Evolutionary conservation across 2,329 filamentous ascomycete genomes (phyloP).

Genomic region (Neofusicoccum ribis): DNA sequence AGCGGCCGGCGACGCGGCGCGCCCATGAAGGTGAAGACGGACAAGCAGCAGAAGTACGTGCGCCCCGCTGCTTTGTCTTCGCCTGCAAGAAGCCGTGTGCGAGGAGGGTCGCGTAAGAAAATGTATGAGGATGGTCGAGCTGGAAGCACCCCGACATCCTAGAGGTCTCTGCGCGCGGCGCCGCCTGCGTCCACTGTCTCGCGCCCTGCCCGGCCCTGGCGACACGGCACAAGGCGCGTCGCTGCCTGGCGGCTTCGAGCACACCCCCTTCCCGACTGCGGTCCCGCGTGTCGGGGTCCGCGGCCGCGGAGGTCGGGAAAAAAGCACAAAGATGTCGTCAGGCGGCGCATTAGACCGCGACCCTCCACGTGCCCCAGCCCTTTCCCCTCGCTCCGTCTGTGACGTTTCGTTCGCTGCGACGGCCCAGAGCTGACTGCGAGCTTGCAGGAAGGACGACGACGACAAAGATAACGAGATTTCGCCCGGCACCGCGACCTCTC

Average conservation of each 20-base stretch:
- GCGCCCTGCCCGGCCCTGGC: constrained; percentile 4
- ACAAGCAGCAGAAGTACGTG: constrained; percentile 54
- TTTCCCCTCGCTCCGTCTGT: background rate
- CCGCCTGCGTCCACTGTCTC: constrained; percentile 16
- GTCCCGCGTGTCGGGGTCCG: background rate
- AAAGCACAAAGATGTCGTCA: constrained; percentile 19
- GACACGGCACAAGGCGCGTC: constrained; percentile 14
- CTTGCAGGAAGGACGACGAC: constrained; percentile 33
- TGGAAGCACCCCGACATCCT: constrained; percentile 15
- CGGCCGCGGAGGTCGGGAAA: background rate
- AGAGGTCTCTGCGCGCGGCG: constrained; percentile 14
- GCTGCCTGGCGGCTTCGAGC: constrained; percentile 6
- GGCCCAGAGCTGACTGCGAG: constrained; percentile 28
- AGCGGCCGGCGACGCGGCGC: constrained; percentile 35
- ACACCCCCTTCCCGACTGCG: background rate
- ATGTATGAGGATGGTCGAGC: constrained; percentile 26
- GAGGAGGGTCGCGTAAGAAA: constrained; percentile 15
- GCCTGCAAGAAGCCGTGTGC: constrained; percentile 5
- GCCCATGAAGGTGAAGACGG: constrained; percentile 55
- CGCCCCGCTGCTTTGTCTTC: constrained; percentile 17
- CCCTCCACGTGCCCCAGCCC: constrained; percentile 19
- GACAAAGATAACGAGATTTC: constrained; percentile 49
- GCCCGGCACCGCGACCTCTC: constrained; percentile 36
- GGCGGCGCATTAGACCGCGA: constrained; percentile 17
- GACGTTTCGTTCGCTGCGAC: background rate